Evolutionary conservation across 371 early-diverging fungal genomes (phyloP).

Genomic region (Entomophthora muscae): DNA sequence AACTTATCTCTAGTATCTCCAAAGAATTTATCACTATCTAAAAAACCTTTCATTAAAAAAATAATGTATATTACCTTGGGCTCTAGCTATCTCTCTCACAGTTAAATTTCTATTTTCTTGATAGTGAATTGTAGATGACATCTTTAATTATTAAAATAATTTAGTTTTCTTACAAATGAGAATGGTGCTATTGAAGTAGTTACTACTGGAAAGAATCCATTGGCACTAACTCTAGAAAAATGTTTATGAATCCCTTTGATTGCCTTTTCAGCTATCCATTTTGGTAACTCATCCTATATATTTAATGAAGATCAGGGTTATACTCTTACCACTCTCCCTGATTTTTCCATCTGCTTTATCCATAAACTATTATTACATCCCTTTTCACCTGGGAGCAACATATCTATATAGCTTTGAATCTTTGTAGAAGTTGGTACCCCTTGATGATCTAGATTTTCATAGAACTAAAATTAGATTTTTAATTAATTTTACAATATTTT

Average conservation of each 20-base stretch:
- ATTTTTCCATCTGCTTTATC: not conserved
- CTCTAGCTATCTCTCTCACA: not conserved
- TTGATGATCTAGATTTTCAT: not conserved
- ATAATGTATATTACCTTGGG: not conserved
- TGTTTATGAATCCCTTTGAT: not conserved
- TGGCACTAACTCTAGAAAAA: not conserved
- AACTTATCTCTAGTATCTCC: not conserved
- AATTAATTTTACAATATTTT: not conserved
- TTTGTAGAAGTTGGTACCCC: not conserved
- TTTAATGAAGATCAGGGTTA: not conserved
- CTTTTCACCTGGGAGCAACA: not conserved
- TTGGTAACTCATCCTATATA: not conserved
- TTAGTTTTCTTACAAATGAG: not conserved
- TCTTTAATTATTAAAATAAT: not conserved
- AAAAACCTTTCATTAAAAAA: not conserved
- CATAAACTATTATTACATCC: not conserved
- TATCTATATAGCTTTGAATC: not conserved
- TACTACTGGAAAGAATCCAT: not conserved
- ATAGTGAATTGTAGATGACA: not conserved
- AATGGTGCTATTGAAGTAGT: not conserved
- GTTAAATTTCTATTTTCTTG: not conserved
- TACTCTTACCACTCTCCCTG: not conserved
- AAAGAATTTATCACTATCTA: not conserved
- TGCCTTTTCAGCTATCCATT: not conserved
- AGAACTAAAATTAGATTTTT: not conserved